Percentiles rank a stretch among this genome's conserved stretches.
Conservation (phyloP, 2,329 filamentous ascomycete genomes). For the Fusarium verticillioides region DNA sequence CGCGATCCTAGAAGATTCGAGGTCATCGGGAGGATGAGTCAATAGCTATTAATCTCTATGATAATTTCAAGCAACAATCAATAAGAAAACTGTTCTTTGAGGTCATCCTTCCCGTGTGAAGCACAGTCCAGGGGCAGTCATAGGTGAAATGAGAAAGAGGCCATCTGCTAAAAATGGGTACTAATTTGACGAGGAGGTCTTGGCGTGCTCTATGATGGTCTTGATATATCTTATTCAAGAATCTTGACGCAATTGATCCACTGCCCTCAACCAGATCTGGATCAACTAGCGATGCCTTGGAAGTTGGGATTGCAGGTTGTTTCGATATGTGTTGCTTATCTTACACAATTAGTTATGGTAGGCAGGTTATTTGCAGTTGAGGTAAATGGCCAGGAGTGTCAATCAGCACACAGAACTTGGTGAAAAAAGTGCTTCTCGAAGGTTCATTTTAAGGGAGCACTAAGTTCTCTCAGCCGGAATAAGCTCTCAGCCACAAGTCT, state of each 20-base stretch:
- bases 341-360: not conserved
- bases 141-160: not conserved
- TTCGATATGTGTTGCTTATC: not conserved
- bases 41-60: not conserved
- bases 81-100: not conserved
- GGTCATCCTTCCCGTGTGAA: not conserved
- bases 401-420: not conserved
- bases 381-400: fast-evolving
- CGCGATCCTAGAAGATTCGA: not conserved
- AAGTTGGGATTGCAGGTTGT: not conserved
- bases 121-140: not conserved
- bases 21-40: not conserved
- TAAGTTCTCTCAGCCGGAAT: too few relatives aligned
- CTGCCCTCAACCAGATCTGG: not conserved
- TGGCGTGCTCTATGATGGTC: not conserved
- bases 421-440: not conserved
- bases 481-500: too few relatives aligned
- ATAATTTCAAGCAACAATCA: not conserved
- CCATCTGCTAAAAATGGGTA: not conserved
- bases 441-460: too few relatives aligned
- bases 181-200: not conserved
- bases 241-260: not conserved
- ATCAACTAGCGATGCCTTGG: not conserved
- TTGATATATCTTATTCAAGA: not conserved
- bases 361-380: fast-evolving